Evolutionary conservation across 768 basidiomycete genomes (phyloP).

Genomic region (Trametes cinnabarina): DNA sequence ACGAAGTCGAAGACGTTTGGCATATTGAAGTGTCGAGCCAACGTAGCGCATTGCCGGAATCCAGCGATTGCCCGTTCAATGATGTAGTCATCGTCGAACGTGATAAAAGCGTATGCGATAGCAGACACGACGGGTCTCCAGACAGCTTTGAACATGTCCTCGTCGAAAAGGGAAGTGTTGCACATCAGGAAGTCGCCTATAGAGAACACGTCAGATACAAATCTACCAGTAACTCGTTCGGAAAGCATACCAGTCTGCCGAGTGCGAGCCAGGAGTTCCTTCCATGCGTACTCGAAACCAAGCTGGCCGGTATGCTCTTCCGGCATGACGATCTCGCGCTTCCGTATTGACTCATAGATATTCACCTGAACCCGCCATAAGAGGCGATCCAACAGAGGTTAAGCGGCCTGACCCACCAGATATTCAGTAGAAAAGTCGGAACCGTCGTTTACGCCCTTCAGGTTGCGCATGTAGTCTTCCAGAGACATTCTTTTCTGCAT

Average conservation of each 20-base stretch:
- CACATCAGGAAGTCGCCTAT: slow-evolving; percentile 70
- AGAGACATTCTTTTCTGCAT: slow-evolving; percentile 91
- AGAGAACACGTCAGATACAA: neutral
- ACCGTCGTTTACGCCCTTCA: slow-evolving; percentile 89
- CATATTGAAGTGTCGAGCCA: slow-evolving; percentile 84
- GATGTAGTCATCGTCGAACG: slow-evolving; percentile 94
- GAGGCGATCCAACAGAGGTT: neutral
- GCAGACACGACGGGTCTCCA: slow-evolving; percentile 95
- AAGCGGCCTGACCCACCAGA: slow-evolving; percentile 52
- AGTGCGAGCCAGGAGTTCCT: slow-evolving; percentile 83
- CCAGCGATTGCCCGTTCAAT: slow-evolving; percentile 93
- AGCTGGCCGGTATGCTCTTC: slow-evolving; percentile 96
- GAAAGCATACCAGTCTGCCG: slow-evolving; percentile 64
- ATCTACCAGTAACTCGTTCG: neutral
- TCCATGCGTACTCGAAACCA: slow-evolving; percentile 99
- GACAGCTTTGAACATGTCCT: slow-evolving; percentile 89
- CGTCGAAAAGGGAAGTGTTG: slow-evolving; percentile 79
- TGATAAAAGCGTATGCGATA: slow-evolving; percentile 93
- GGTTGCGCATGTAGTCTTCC: slow-evolving; percentile 89
- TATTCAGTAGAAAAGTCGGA: slow-evolving; percentile 83
- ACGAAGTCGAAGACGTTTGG: slow-evolving; percentile 98
- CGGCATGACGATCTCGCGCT: slow-evolving; percentile 93
- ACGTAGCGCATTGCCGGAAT: slow-evolving; percentile 93
- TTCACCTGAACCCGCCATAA: slow-evolving; percentile 51
- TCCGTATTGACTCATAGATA: slow-evolving; percentile 93